Conservation (phyloP, 1,284 basidiomycete genomes). For the Cutaneotrichosporon arboriforme region DNA sequence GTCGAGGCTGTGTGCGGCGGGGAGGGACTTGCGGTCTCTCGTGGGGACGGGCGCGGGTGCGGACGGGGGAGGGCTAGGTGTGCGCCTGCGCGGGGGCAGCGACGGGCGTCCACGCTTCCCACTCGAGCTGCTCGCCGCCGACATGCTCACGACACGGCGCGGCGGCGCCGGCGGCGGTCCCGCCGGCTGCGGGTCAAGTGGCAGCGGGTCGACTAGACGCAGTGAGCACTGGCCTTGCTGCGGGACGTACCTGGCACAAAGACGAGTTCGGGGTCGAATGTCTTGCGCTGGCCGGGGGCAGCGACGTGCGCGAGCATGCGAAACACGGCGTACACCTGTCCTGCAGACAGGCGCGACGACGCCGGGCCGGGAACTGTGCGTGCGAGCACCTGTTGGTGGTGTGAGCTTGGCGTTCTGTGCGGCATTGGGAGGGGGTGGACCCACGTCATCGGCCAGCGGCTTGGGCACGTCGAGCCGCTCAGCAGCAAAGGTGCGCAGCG, state of each 20-base stretch:
- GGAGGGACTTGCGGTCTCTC: constrained; percentile 4
- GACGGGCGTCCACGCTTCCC: background rate
- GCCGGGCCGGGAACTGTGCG: constrained; percentile 3
- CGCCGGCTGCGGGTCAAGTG: constrained; percentile 5
- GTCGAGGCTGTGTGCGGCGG: constrained; percentile 5
- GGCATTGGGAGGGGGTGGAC: background rate
- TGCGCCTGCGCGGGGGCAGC: background rate
- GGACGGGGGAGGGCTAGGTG: constrained; percentile 9
- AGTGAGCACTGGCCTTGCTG: background rate
- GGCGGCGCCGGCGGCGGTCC: constrained; percentile 9
- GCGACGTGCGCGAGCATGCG: constrained; percentile 15
- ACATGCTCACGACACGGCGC: constrained; percentile 4
- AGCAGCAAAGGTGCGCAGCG: constrained; percentile 10
- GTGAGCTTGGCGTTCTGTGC: background rate
- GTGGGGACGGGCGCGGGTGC: background rate
- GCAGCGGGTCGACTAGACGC: constrained; percentile 18
- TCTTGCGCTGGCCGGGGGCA: background rate
- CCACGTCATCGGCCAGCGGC: constrained; percentile 17
- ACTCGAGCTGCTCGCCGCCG: background rate
- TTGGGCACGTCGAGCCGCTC: constrained; percentile 12
- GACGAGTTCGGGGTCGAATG: constrained; percentile 14
- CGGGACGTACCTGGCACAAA: constrained; percentile 19
- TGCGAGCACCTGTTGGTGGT: constrained; percentile 9
- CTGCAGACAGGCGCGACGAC: constrained; percentile 6
- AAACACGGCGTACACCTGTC: constrained; percentile 20